Evolutionary conservation across 345 rosid genomes (phyloP).

Genomic region (Cardamine occulta): DNA sequence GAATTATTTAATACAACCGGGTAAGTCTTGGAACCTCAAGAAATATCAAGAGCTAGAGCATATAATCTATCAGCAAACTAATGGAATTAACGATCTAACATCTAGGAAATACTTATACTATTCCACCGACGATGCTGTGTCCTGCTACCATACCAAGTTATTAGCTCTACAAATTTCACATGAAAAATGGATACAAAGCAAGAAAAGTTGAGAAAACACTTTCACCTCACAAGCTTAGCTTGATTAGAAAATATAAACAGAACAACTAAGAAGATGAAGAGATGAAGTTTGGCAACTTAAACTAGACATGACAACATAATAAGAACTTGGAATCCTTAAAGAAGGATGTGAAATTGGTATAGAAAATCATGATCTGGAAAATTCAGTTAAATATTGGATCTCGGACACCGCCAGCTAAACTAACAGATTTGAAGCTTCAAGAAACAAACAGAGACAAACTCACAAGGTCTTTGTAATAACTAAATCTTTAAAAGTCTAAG

Average conservation of each 20-base stretch:
- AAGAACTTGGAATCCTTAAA: neutral
- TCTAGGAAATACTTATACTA: neutral
- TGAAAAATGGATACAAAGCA: constrained; percentile 1
- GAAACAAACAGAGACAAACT: neutral
- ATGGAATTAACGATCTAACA: neutral
- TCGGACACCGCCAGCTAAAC: neutral
- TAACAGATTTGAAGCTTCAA: neutral
- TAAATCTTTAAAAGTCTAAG: neutral
- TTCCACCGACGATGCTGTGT: constrained; percentile 7
- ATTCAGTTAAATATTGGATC: neutral
- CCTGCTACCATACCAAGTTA: constrained; percentile 18
- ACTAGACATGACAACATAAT: neutral
- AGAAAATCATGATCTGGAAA: neutral
- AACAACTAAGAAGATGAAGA: neutral
- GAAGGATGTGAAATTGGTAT: neutral
- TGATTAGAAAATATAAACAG: neutral
- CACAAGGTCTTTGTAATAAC: neutral
- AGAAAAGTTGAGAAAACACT: neutral
- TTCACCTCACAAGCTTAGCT: constrained; percentile 7
- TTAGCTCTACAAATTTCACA: constrained; percentile 6
- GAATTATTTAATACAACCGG: constrained; percentile 12
- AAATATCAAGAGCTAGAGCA: constrained; percentile 9
- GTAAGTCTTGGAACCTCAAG: constrained; percentile 14
- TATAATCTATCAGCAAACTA: constrained; percentile 12
- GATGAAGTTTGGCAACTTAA: neutral